These are phyloP conservation scores for Aspergillus kassunensis DNA, from an alignment of 495 filamentous ascomycete genomes.

Conservation along the genomic window DNA sequence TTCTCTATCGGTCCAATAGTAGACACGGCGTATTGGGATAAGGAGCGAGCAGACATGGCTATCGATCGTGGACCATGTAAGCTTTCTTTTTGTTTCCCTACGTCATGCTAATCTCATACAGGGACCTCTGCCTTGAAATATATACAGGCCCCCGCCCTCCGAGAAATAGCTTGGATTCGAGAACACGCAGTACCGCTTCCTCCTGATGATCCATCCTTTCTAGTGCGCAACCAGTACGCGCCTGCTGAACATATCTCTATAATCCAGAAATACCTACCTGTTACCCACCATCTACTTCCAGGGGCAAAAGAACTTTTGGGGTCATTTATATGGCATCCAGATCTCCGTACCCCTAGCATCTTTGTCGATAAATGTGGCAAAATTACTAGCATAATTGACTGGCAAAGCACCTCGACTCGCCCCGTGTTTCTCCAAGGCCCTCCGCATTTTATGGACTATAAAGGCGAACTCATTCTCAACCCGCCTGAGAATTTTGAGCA, in stretches of 20 bases:
- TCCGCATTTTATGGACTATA: slow-evolving; percentile 22
- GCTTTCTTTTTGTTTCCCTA: neutral
- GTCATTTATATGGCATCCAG: slow-evolving; percentile 29
- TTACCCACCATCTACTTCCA: slow-evolving; percentile 24
- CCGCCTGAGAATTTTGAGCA: slow-evolving; percentile 15
- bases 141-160: slow-evolving; percentile 19
- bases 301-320: slow-evolving; percentile 12
- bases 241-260: slow-evolving; percentile 12
- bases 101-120: slow-evolving; percentile 14
- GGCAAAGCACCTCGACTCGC: slow-evolving; percentile 21
- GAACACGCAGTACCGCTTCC: slow-evolving; percentile 18
- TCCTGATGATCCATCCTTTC: slow-evolving; percentile 13
- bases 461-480: slow-evolving; percentile 12
- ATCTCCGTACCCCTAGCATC: slow-evolving; percentile 32
- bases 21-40: slow-evolving; percentile 23
- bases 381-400: slow-evolving; percentile 29
- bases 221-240: slow-evolving; percentile 14
- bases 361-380: slow-evolving; percentile 24
- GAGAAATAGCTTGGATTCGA: slow-evolving; percentile 27
- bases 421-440: slow-evolving; percentile 24
- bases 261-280: slow-evolving; percentile 19
- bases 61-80: slow-evolving; percentile 33
- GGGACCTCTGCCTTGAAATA: slow-evolving; percentile 19
- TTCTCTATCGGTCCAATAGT: slow-evolving; percentile 31
- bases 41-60: slow-evolving; percentile 18